Percentiles rank a stretch among this genome's conserved stretches.
Evolutionary conservation across 371 early-diverging fungal genomes (phyloP).

Genomic region (Entomophthora muscae): DNA sequence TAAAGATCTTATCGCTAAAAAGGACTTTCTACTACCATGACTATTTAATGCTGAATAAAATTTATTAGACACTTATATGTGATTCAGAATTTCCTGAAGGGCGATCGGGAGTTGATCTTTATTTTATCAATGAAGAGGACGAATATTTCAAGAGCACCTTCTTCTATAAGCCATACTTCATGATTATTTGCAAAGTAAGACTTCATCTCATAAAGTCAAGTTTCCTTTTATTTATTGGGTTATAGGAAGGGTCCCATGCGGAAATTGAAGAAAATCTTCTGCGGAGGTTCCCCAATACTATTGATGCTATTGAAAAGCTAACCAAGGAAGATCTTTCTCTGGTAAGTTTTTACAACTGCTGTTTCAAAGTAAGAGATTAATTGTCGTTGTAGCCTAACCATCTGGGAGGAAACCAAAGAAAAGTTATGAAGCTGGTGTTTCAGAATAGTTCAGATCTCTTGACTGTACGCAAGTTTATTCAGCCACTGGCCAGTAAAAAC

Average conservation of each 20-base stretch:
- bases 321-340: conserved; percentile 73
- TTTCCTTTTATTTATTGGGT: too few relatives aligned
- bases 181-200: conserved; percentile 55
- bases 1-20: neutral
- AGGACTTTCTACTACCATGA: neutral
- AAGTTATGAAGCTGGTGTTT: conserved; percentile 62
- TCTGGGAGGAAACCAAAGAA: conserved; percentile 51
- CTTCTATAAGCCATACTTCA: conserved; percentile 79
- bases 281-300: conserved; percentile 41
- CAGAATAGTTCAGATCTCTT: conserved; percentile 64
- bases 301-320: conserved; percentile 41
- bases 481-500: conserved; percentile 52
- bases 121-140: conserved; percentile 83
- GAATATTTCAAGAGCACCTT: conserved; percentile 74
- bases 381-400: conserved; percentile 57
- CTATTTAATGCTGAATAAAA: neutral
- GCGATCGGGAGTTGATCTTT: conserved; percentile 69
- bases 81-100: conserved; percentile 47
- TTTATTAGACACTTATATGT: conserved; percentile 16
- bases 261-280: conserved; percentile 81
- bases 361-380: neutral
- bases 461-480: conserved; percentile 47
- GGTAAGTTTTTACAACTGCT: conserved; percentile 23
- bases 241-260: conserved; percentile 43
- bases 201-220: too few relatives aligned